Evolutionary conservation across 805 yeast genomes (phyloP).

Genomic region (Candida ortonii): DNA sequence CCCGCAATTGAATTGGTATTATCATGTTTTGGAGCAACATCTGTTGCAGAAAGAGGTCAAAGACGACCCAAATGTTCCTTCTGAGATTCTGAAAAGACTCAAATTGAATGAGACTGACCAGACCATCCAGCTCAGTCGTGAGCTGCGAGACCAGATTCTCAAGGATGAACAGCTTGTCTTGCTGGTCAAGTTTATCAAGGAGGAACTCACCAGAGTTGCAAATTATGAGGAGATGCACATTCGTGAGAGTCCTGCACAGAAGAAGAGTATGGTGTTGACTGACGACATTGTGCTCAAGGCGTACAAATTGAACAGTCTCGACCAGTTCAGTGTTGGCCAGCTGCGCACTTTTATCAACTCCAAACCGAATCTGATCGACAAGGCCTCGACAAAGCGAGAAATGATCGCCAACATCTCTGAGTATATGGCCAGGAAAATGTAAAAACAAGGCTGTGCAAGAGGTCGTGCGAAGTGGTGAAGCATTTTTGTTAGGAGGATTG

Average conservation of each 20-base stretch:
- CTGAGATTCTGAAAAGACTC: constrained; percentile 16
- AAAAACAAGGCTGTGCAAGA: too few relatives aligned
- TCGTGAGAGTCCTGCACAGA: constrained; percentile 10
- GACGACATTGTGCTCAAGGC: constrained; percentile 42
- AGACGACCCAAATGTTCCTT: constrained; percentile 6
- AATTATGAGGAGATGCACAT: constrained; percentile 20
- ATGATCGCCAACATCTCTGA: constrained; percentile 40
- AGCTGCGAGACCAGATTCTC: constrained; percentile 13
- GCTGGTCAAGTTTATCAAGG: constrained; percentile 19
- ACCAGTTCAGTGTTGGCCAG: constrained; percentile 40
- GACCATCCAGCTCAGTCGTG: constrained; percentile 15
- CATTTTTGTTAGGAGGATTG: too few relatives aligned
- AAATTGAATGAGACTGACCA: constrained; percentile 23
- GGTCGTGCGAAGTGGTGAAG: too few relatives aligned
- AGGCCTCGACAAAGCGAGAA: constrained; percentile 41
- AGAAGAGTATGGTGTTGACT: constrained; percentile 22
- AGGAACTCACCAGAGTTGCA: constrained; percentile 23
- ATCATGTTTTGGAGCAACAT: constrained; percentile 59
- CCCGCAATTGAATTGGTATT: constrained; percentile 68
- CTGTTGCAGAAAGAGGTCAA: constrained; percentile 55
- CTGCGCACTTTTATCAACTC: constrained; percentile 38
- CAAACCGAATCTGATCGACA: constrained; percentile 34
- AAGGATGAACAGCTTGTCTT: constrained; percentile 5
- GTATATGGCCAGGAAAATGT: constrained; percentile 18
- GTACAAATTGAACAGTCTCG: constrained; percentile 37